A percentile compares a stretch with the other conserved stretches of the same genome.
Conservation (phyloP, 768 basidiomycete genomes). For the Daedalea quercina region DNA sequence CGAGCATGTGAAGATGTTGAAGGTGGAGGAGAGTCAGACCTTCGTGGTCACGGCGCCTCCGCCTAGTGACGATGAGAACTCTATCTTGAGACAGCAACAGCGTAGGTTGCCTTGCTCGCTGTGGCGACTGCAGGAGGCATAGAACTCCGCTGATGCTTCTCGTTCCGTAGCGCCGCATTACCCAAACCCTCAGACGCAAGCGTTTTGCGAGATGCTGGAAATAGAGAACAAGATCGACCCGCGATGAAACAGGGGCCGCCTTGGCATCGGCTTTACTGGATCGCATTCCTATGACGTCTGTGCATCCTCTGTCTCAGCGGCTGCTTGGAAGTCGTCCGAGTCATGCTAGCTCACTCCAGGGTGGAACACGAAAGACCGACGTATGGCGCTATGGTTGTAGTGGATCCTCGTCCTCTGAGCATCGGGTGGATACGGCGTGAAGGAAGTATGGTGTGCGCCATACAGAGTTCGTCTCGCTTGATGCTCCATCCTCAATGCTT, state of each 20-base stretch:
- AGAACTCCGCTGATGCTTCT: neutral
- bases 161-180: slow-evolving; percentile 59
- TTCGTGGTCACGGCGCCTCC: slow-evolving; percentile 66
- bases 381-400: too few relatives aligned
- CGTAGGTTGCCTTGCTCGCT: slow-evolving; percentile 26
- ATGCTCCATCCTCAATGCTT: too few relatives aligned
- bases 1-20: slow-evolving; percentile 35
- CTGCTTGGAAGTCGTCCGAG: too few relatives aligned
- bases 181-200: slow-evolving; percentile 84
- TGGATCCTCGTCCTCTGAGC: too few relatives aligned
- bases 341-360: too few relatives aligned
- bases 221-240: slow-evolving; percentile 61
- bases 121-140: neutral
- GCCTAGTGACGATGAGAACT: slow-evolving; percentile 32
- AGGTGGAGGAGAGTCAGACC: slow-evolving; percentile 46
- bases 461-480: too few relatives aligned
- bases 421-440: too few relatives aligned
- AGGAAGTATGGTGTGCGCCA: too few relatives aligned
- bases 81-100: slow-evolving; percentile 27
- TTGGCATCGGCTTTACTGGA: too few relatives aligned
- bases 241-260: neutral
- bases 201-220: slow-evolving; percentile 74
- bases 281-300: too few relatives aligned
- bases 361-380: too few relatives aligned
- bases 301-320: too few relatives aligned